Percentiles rank a stretch among this genome's conserved stretches.
These are phyloP conservation scores for Stachybotrys chartarum DNA, from an alignment of 2,329 filamentous ascomycete species.

Conservation along the genomic window DNA sequence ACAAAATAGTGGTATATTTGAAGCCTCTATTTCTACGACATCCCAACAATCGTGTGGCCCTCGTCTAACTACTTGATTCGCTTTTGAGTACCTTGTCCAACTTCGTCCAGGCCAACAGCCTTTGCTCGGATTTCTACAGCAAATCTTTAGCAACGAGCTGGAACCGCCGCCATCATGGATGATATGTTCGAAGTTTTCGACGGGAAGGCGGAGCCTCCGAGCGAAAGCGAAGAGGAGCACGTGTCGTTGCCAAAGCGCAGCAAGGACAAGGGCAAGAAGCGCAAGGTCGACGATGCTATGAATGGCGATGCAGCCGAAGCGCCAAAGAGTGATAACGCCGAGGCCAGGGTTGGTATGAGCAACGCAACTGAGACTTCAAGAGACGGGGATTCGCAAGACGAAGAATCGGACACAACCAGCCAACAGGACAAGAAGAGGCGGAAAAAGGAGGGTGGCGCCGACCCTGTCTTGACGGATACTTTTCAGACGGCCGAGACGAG, in stretches of 20 bases:
- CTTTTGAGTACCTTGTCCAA: no score
- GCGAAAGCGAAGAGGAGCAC: conserved; percentile 36
- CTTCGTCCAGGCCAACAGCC: no score
- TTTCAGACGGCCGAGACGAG: conserved; percentile 94
- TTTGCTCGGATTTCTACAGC: background rate
- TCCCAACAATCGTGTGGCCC: no score
- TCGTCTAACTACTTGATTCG: no score
- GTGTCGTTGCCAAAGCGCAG: conserved; percentile 43
- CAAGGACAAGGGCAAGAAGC: conserved; percentile 67
- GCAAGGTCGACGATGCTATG: conserved; percentile 73
- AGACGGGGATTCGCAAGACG: conserved; percentile 22
- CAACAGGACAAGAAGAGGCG: conserved; percentile 55
- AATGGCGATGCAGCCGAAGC: conserved; percentile 37
- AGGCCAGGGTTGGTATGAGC: conserved; percentile 22
- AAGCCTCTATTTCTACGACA: no score
- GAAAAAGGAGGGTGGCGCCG: conserved; percentile 57
- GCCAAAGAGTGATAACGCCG: conserved; percentile 11
- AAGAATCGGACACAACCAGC: conserved; percentile 36
- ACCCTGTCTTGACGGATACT: conserved; percentile 78
- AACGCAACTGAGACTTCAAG: conserved; percentile 36
- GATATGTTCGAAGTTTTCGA: conserved; percentile 81
- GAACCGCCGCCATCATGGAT: conserved; percentile 46
- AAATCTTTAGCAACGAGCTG: background rate
- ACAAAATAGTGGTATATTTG: no score
- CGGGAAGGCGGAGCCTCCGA: conserved; percentile 40